Percentiles rank a stretch among this genome's conserved stretches.
Conservation (phyloP, 208 protist species). For the Trypanosoma boissoni region DNA sequence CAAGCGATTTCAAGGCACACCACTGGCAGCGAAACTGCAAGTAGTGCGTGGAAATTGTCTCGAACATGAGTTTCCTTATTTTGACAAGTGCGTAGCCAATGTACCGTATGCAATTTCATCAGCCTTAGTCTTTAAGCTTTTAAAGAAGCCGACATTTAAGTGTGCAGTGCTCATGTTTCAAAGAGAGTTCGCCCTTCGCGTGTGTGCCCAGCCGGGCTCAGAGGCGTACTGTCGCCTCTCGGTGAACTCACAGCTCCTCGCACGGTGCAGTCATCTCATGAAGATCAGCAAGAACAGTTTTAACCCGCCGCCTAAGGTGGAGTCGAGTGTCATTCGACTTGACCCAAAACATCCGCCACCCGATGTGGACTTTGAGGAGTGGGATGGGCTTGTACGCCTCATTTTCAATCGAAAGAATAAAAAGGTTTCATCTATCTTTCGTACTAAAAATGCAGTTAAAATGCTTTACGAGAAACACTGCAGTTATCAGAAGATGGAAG, state of each 20-base stretch:
- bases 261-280: constrained; percentile 97
- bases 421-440: constrained; percentile 97
- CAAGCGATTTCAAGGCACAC: constrained; percentile 96
- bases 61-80: constrained; percentile 98
- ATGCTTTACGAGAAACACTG: constrained; percentile 78
- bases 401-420: constrained; percentile 99
- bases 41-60: constrained; percentile 99
- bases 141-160: constrained; percentile 93
- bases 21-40: constrained; percentile 91
- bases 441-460: constrained; percentile 75
- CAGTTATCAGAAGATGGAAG: constrained; percentile 86
- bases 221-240: constrained; percentile 98
- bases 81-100: constrained; percentile 99
- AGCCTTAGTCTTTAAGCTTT: constrained; percentile 99
- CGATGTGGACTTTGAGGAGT: constrained; percentile 99
- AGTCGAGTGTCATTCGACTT: constrained; percentile 98
- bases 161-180: constrained; percentile 99
- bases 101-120: constrained; percentile 99
- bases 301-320: constrained; percentile 99
- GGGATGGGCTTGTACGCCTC: constrained; percentile 98
- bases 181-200: constrained; percentile 98
- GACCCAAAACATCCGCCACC: constrained; percentile 97
- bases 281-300: constrained; percentile 99
- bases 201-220: constrained; percentile 97
- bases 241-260: constrained; percentile 98